Base-by-base conservation (phyloP, 1,284 basidiomycete species). In the Papiliotrema fonsecae region DNA sequence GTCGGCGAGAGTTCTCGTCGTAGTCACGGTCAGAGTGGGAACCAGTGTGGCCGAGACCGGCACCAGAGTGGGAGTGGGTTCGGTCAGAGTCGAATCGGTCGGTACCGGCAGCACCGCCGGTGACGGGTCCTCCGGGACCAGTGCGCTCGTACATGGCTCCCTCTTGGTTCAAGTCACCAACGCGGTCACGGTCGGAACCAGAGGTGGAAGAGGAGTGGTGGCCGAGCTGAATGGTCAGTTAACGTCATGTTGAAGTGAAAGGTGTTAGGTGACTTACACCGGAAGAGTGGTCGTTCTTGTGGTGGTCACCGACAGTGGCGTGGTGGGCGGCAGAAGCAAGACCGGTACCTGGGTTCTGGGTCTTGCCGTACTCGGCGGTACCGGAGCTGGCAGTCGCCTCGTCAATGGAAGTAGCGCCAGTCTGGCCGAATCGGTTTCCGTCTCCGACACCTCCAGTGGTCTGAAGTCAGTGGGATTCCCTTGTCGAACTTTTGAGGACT, bases 81-180 rank as follows among this genome's bases (percentile, higher is more conserved):
- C 45, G 43, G 52, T 60, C 60, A 14, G 57, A 48, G 50, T 62
- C 65, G 43, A 65, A 65, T 36, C 55, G 45, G 55, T 67, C 61
- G 47, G 65, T 63, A 32, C 53, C 53, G 21, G 65, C 60, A 11
- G 65, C 65, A 25, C 65, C 65, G 35, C 35, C 22, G 16, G 64
- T 62, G n/a, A 38, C 35, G 25, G 62, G 60, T 19, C 63, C 63
- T 6, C 36, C 21, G 42, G 41, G 25, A 7, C 49, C 51, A n/a
- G 54, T 55, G 10, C 49, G 36, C 50, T 65, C 64, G 54, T 60
- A 62, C 18, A 37, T 28, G 35, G 40, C 40, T 6, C 34, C 24
- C 4, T 52, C 42, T 32, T 67, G 56, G 22, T 42, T 49, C 7
- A 56, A 52, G 40, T 49, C 48, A 11, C 62, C 62, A 30, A 56